Evolutionary conservation across 495 filamentous ascomycete genomes (phyloP).

Genomic region (Penicillium waksmanii): DNA sequence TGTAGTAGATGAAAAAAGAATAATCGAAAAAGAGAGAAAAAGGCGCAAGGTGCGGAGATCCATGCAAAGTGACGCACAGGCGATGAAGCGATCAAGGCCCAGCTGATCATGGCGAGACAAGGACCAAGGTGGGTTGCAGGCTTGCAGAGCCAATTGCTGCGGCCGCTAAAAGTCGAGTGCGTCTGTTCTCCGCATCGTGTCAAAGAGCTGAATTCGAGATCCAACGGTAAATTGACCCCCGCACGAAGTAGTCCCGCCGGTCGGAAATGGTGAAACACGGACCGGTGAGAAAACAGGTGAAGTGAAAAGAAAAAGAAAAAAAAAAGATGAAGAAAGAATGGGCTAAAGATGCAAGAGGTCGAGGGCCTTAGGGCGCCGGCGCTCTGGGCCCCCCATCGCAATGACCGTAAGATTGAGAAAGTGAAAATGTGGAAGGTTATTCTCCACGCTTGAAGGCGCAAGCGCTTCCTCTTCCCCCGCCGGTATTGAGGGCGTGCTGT

Average conservation of each 20-base stretch:
- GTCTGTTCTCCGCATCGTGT: constrained; percentile 30
- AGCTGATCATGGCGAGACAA: constrained; percentile 12
- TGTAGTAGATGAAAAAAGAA: constrained; percentile 19
- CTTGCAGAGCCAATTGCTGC: constrained; percentile 18
- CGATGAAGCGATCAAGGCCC: constrained; percentile 14
- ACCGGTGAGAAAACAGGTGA: background rate
- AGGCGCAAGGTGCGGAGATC: constrained; percentile 12
- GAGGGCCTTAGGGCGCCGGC: constrained; percentile 12
- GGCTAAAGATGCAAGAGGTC: constrained; percentile 3
- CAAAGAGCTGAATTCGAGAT: constrained; percentile 16
- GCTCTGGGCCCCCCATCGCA: constrained; percentile 10
- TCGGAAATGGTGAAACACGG: constrained; percentile 15
- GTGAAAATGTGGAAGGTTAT: background rate
- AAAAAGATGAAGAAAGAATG: constrained; percentile 11
- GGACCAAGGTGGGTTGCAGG: constrained; percentile 1
- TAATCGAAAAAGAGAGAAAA: constrained; percentile 10
- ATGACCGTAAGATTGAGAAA: constrained; percentile 5
- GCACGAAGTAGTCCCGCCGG: constrained; percentile 9
- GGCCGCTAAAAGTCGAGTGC: constrained; percentile 6
- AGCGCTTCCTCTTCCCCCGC: background rate
- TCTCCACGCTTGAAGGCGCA: background rate
- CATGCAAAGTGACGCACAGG: constrained; percentile 15
- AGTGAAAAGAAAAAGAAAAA: constrained; percentile 10
- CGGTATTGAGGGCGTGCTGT: background rate
- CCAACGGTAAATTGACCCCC: constrained; percentile 22